phyloP scores from a whole-genome alignment of 2,329 filamentous ascomycete genomes.

The Colletotrichum sp. region DNA sequence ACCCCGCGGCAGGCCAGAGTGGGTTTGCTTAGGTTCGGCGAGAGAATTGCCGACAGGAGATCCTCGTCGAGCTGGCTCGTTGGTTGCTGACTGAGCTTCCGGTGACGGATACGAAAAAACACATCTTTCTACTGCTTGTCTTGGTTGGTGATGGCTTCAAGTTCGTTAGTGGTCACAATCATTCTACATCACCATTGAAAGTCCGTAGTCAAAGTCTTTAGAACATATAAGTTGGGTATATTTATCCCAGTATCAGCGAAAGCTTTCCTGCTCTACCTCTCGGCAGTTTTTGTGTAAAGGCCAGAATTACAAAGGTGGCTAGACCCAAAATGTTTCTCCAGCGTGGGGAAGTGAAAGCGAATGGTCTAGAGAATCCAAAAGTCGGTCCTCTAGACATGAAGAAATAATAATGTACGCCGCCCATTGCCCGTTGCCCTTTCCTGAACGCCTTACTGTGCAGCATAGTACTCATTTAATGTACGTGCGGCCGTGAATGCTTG shows the following conservation, averaged over 20 bases:
- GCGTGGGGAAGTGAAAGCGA: background rate
- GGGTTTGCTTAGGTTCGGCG: background rate
- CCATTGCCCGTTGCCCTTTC: background rate
- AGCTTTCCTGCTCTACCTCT: background rate
- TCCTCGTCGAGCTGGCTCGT: background rate
- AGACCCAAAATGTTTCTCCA: background rate
- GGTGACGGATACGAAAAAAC: background rate
- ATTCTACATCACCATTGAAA: background rate
- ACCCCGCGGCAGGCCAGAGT: background rate
- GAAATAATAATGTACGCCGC: slow-evolving; percentile 3
- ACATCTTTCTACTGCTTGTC: background rate
- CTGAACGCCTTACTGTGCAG: slow-evolving; percentile 16
- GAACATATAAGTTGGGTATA: background rate
- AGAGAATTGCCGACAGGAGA: background rate
- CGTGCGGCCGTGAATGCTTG: slow-evolving; percentile 1
- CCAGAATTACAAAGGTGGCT: background rate
- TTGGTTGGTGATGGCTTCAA: background rate
- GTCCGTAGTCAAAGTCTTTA: background rate
- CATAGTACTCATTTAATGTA: slow-evolving; percentile 5
- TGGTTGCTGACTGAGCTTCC: background rate
- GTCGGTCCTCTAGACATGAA: background rate
- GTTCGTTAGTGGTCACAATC: too few relatives aligned
- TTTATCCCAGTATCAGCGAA: background rate
- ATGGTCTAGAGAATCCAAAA: background rate
- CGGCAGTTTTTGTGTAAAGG: background rate